Percentiles rank a stretch among this genome's conserved stretches.
Conservation (phyloP, 208 protist genomes). For the Acanthamoeba castellanii region DNA sequence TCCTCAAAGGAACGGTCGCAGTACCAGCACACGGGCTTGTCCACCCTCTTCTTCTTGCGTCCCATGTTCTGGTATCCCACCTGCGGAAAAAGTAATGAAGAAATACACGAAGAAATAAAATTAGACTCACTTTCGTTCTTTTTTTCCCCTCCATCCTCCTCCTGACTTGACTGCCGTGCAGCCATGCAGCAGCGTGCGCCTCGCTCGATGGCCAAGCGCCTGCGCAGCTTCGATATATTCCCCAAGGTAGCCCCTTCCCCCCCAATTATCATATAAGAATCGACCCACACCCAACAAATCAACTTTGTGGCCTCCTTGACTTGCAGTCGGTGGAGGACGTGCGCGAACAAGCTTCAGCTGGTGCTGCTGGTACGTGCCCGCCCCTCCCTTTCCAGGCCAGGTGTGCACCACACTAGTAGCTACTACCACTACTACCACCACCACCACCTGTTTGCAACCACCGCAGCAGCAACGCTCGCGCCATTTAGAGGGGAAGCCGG, state of each 20-base stretch:
- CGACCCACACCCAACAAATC: too few relatives aligned
- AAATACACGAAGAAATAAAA: too few relatives aligned
- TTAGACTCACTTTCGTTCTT: neutral
- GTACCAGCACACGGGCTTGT: slow-evolving; percentile 77
- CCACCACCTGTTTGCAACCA: too few relatives aligned
- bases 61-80: too few relatives aligned
- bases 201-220: neutral
- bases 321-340: neutral
- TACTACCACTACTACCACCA: too few relatives aligned
- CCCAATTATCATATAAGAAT: neutral
- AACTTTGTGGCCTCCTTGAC: neutral
- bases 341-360: neutral
- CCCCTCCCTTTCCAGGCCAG: too few relatives aligned
- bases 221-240: neutral
- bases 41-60: slow-evolving; percentile 52
- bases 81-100: too few relatives aligned
- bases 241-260: neutral
- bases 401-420: too few relatives aligned
- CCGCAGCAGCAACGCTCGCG: too few relatives aligned
- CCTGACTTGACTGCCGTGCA: too few relatives aligned
- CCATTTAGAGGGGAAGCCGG: too few relatives aligned
- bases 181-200: neutral
- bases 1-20: slow-evolving; percentile 86
- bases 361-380: neutral
- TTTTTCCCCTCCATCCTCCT: neutral